These are phyloP conservation scores for Cymbopogon citratus DNA, from an alignment of 176 grass and related monocot genomes.

Conservation along the genomic window DNA sequence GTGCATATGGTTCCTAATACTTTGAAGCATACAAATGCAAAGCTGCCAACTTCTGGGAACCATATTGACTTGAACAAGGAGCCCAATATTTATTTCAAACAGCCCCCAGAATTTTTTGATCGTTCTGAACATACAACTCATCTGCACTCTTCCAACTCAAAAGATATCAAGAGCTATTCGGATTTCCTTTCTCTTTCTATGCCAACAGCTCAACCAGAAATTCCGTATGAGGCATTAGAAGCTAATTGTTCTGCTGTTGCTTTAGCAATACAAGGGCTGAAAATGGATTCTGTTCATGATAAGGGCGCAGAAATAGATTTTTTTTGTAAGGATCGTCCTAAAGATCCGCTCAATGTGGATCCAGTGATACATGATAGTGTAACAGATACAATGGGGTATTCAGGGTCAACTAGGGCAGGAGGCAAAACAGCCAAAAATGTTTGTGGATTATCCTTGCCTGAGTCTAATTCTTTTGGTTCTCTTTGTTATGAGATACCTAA, in stretches of 20 bases:
- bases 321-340: constrained; percentile 11
- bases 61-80: constrained; percentile 41
- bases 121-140: constrained; percentile 16
- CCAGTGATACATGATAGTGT: background rate
- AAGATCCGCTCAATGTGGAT: background rate
- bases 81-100: constrained; percentile 18
- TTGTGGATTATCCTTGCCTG: background rate
- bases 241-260: constrained; percentile 26
- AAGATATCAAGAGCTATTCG: constrained; percentile 30
- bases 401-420: constrained; percentile 5
- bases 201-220: constrained; percentile 32
- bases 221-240: constrained; percentile 8
- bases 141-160: constrained; percentile 25
- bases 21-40: constrained; percentile 24
- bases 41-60: constrained; percentile 4
- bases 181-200: constrained; percentile 34
- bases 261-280: constrained; percentile 19
- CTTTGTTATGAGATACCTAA: constrained; percentile 78
- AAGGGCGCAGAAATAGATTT: constrained; percentile 7
- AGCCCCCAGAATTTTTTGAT: constrained; percentile 1
- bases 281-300: constrained; percentile 20
- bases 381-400: too few species aligned
- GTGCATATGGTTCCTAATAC: constrained; percentile 11
- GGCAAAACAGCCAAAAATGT: background rate
- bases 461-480: constrained; percentile 53